Conservation (phyloP, 148 eudicot genomes). For the Pharnaceum exiguum region DNA sequence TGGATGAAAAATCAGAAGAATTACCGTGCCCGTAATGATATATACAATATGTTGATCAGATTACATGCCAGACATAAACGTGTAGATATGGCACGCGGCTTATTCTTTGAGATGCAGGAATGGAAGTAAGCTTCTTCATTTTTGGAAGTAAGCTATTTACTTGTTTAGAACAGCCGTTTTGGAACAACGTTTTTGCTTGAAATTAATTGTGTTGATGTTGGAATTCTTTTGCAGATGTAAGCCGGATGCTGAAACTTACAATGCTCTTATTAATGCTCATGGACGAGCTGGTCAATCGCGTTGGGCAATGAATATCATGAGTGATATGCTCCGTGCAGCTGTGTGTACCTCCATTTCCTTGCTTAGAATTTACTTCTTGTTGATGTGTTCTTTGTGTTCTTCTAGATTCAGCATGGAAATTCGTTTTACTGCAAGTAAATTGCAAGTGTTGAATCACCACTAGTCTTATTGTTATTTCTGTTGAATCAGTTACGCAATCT, state of each 20-base stretch:
- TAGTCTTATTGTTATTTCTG: not conserved
- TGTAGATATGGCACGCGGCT: conserved; percentile 90
- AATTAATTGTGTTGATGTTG: not conserved
- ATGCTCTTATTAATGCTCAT: conserved; percentile 87
- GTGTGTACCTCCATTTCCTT: conserved; percentile 62
- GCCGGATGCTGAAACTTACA: conserved; percentile 86
- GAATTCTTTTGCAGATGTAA: conserved; percentile 55
- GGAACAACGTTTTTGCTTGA: not conserved
- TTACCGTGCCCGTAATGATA: conserved; percentile 79
- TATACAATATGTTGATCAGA: conserved; percentile 94
- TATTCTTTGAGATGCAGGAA: conserved; percentile 97
- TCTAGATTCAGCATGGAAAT: not conserved
- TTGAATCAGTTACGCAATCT: not conserved
- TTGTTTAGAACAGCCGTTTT: too few species aligned
- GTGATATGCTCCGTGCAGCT: conserved; percentile 96
- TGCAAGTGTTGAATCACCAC: not conserved
- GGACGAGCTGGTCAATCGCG: conserved; percentile 98
- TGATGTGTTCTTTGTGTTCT: conserved; percentile 35
- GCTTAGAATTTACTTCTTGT: conserved; percentile 23
- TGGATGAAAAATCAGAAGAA: conserved; percentile 95
- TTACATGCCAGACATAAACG: conserved; percentile 80
- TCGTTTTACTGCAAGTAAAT: conserved; percentile 5
- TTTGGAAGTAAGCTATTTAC: too few species aligned
- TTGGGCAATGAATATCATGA: conserved; percentile 94
- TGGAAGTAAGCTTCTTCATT: conserved; percentile 57